Conservation (phyloP, 371 early-diverging fungal genomes). For the Mucor lusitanicus region DNA sequence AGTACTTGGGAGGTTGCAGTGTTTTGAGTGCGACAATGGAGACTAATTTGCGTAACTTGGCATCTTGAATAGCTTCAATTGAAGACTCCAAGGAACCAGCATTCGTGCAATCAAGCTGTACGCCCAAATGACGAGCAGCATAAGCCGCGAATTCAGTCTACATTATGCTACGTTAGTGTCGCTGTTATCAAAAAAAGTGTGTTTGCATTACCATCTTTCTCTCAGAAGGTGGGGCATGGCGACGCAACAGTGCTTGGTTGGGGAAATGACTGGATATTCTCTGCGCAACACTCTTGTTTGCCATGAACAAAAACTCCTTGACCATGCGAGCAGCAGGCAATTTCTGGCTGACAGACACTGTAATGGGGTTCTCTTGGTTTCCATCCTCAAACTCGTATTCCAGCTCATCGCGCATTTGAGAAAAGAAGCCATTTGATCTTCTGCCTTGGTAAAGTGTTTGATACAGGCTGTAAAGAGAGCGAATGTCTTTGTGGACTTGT, state of each 20-base stretch:
- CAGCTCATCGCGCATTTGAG: conserved; percentile 33
- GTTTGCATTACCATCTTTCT: conserved; percentile 60
- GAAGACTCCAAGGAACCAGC: conserved; percentile 66
- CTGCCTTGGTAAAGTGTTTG: conserved; percentile 23
- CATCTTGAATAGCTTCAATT: conserved; percentile 62
- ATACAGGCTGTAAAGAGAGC: conserved; percentile 23
- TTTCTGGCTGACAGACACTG: conserved; percentile 70
- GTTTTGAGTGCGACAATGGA: conserved; percentile 68
- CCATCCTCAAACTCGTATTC: conserved; percentile 26
- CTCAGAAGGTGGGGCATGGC: conserved; percentile 69
- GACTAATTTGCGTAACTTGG: conserved; percentile 50
- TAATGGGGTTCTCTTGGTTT: conserved; percentile 47
- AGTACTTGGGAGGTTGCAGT: conserved; percentile 84
- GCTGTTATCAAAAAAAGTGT: not conserved
- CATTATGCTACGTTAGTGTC: not conserved
- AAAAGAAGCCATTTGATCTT: conserved; percentile 27
- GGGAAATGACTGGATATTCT: conserved; percentile 81
- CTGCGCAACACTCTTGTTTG: conserved; percentile 89
- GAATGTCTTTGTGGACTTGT: conserved; percentile 17
- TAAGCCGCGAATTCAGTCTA: conserved; percentile 39
- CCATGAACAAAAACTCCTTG: conserved; percentile 96
- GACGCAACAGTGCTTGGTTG: conserved; percentile 83
- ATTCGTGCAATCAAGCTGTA: conserved; percentile 50
- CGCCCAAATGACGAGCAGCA: conserved; percentile 53
- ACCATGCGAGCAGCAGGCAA: conserved; percentile 88